Base-by-base conservation (phyloP, 371 early-diverging fungal species). In the Apophysomyces elegans region DNA sequence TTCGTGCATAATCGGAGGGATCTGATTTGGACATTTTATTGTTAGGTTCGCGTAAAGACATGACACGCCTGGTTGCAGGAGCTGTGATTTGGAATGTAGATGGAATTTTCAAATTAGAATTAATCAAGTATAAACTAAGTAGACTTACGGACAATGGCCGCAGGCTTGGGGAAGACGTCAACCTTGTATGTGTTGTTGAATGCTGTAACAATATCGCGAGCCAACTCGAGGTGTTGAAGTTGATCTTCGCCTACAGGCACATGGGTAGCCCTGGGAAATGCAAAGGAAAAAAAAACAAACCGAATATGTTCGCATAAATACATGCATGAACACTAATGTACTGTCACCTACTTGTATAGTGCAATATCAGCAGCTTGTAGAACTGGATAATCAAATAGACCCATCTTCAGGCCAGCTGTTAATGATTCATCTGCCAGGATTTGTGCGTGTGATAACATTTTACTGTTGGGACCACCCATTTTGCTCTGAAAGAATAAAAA, bases 161-260 rank as follows among this genome's bases (percentile, higher is more conserved):
- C 58, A 0, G 97, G 95, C 56, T 89, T 74, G 0, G 88, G 86
- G 64, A 97, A 95, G 8, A 88, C 59, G 2, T 71, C 58, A 13
- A 64, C 66, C 26, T 84, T 76, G 73, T 85, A 89, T 0, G 76
- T 83, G 45, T 89, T 86, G 80, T 97, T 96, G 73, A 94, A 93
- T 13, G 84, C 72, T 6, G 70, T 63, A 1, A 91, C 94, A 54
- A 94, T 86, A 67, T 92, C 91, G 16, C 91, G 80, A 1, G 96
- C 84, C 56, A 98, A 74, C 71, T 97, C 94, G 36, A 98, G 70
- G 70, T 98, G 98, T 74, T 97, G 97, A 18, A 89, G 66, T 69
- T 98, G 97, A 73, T 98, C 98, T 47, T 94, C 95, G 35, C 98
- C 98, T 1, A 98, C 94, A 9, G 98, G 98, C 0, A 98, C 92